phyloP scores from a whole-genome alignment of 2,329 filamentous ascomycete genomes.

The Xylariaceae sp. region DNA sequence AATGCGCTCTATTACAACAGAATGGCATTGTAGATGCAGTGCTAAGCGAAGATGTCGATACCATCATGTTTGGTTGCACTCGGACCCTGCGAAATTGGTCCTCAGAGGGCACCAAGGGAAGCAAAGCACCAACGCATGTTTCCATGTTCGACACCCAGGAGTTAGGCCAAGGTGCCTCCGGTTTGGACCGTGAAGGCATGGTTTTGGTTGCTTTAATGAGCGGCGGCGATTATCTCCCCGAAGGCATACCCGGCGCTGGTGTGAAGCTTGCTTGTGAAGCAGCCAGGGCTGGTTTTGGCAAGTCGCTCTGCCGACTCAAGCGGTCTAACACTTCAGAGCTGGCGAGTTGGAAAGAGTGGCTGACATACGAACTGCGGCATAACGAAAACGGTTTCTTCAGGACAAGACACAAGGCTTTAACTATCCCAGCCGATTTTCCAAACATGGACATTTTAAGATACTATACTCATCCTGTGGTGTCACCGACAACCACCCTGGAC shows the following conservation, averaged over 20 bases:
- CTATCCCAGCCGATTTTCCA: conserved; percentile 83
- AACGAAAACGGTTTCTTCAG: conserved; percentile 86
- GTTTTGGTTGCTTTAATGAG: conserved; percentile 93
- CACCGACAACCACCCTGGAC: conserved; percentile 62
- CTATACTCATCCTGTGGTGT: conserved; percentile 88
- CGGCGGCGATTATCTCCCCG: conserved; percentile 90
- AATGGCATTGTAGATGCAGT: conserved; percentile 90
- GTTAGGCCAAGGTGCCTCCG: conserved; percentile 57
- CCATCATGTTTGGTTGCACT: conserved; percentile 93
- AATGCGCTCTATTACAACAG: conserved; percentile 86
- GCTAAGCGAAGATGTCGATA: conserved; percentile 94
- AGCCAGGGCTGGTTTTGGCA: conserved; percentile 85
- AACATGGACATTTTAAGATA: conserved; percentile 79
- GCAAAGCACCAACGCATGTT: conserved; percentile 81
- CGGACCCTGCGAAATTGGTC: conserved; percentile 84
- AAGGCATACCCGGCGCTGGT: conserved; percentile 86
- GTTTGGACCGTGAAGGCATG: conserved; percentile 86
- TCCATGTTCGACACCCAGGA: conserved; percentile 75
- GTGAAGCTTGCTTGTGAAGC: conserved; percentile 90
- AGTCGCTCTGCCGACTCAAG: conserved; percentile 71
- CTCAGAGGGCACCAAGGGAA: conserved; percentile 68
- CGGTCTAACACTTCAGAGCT: conserved; percentile 66
- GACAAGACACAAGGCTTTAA: conserved; percentile 74
- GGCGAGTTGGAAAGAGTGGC: conserved; percentile 71
- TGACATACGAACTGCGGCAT: conserved; percentile 78